phyloP scores from a whole-genome alignment of 805 yeast genomes.

The Metschnikowia henanensis region DNA sequence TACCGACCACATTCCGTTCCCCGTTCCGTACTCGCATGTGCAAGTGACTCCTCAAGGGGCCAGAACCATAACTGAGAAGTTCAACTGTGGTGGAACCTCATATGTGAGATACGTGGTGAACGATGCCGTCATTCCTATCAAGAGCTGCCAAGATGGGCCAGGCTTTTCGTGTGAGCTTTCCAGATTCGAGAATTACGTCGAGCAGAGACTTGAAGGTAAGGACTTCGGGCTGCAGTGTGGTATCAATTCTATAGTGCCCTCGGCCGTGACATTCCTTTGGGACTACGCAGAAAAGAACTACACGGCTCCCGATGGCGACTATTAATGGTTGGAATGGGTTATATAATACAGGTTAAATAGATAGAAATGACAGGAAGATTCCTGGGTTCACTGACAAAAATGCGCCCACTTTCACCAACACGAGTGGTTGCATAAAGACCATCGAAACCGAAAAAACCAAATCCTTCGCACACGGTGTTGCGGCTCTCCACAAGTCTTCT shows the following conservation, averaged over 20 bases:
- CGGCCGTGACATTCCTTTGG: slow-evolving; percentile 41
- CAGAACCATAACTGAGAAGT: slow-evolving; percentile 38
- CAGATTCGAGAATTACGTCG: slow-evolving; percentile 32
- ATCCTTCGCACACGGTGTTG: no score
- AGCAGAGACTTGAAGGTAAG: slow-evolving; percentile 26
- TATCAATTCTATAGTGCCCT: slow-evolving; percentile 21
- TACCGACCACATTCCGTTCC: slow-evolving; percentile 46
- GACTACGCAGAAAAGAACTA: slow-evolving; percentile 29
- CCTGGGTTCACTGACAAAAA: neutral
- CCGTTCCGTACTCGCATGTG: slow-evolving; percentile 44
- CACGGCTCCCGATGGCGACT: slow-evolving; percentile 23
- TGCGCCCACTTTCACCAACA: no score
- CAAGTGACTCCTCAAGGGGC: slow-evolving; percentile 43
- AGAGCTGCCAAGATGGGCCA: slow-evolving; percentile 37
- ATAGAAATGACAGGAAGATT: neutral
- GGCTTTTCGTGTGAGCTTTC: slow-evolving; percentile 42
- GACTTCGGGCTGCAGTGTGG: slow-evolving; percentile 30
- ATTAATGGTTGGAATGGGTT: neutral
- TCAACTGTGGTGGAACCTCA: slow-evolving; percentile 26
- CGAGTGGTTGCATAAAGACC: no score
- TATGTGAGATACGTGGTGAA: slow-evolving; percentile 41
- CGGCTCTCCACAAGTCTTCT: no score
- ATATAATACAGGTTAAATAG: neutral
- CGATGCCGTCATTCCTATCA: slow-evolving; percentile 40
- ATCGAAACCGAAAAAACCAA: no score